Base-by-base conservation (phyloP, 2,329 filamentous ascomycete genomes). In the Calonectria naviculata region DNA sequence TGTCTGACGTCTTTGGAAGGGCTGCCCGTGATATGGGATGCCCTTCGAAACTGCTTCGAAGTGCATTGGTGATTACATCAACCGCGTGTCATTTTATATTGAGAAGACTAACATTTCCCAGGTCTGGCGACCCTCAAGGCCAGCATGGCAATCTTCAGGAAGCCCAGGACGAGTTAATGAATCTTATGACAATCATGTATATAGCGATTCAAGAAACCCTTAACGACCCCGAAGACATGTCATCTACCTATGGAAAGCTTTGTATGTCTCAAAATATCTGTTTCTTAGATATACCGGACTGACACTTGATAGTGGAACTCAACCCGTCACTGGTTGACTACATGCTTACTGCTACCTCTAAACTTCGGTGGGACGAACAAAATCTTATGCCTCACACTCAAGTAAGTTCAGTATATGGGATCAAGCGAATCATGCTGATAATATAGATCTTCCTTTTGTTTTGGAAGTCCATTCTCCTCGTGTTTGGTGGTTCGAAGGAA, bases 391-490 rank as follows among this genome's bases (percentile, higher is more conserved):
- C 87, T 67, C 89, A 93, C 70, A 90, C 90, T 75, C 88, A 93
- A 87, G 85, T 93, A 87, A 83, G 74, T 73, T 21, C 28, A 29
- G 7, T 49, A 1, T 1, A 29, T 29, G 34, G 10, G 9, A 17
- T 29, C 36, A 29, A 34, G 28, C 26, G 3, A 28, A 44, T 42
- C 38, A 65, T 38, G 52, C 77, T 83, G 52, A 84, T 68, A 36
- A 10, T 15, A 12, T 77, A 93, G 88, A 90, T 97, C 46, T 91
- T 97, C 65, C 86, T 98, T 9, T 86, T 98, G 2, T 90, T 97
- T 60, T 98, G 97, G 96, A 99, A 99, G 84, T 92, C 94, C 0
- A 90, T 98, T 10, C 86, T 98, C 19, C 89, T 98, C 3, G 89
- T 93, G 1, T 97, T 98, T 80, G 97, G 97, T 29, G 94, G 95